Percentiles rank a stretch among this genome's conserved stretches.
Evolutionary conservation across 192 early-diverging fungal species (phyloP).

Genomic region (Rhizophagus sp.): DNA sequence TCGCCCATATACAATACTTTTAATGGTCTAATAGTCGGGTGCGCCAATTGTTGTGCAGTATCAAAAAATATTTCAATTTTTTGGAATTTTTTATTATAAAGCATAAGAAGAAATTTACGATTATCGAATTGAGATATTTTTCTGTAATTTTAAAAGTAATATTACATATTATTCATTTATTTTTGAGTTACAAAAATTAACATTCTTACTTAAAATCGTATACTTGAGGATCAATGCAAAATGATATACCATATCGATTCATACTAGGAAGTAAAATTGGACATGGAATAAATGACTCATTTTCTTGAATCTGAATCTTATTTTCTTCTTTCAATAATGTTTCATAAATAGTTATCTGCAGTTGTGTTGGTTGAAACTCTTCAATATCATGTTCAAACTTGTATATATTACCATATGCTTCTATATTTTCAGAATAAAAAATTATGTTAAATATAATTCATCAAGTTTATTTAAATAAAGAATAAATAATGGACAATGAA

Average conservation of each 20-base stretch:
- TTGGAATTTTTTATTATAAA: not conserved
- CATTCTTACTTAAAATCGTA: slow-evolving; percentile 6
- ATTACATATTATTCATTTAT: no score
- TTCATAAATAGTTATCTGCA: slow-evolving; percentile 2
- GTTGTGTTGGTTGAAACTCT: not conserved
- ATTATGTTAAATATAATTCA: no score
- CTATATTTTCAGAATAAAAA: no score
- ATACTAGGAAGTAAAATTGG: not conserved
- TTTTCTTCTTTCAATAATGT: not conserved
- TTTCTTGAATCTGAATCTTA: not conserved
- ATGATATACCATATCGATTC: not conserved
- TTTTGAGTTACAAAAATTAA: no score
- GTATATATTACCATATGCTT: no score
- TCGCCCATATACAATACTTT: not conserved
- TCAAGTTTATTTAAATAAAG: no score
- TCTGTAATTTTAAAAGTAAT: not conserved
- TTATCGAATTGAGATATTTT: not conserved
- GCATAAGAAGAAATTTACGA: not conserved
- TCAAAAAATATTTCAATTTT: not conserved
- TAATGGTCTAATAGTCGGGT: no score
- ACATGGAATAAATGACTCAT: no score
- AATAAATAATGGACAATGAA: no score
- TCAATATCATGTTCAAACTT: not conserved
- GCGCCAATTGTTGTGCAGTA: not conserved
- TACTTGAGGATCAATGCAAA: not conserved